A percentile compares a stretch with the other conserved stretches of the same genome.
Conservation (phyloP, 2,329 filamentous ascomycete species). For the Arthrobotrys entomopaga region DNA sequence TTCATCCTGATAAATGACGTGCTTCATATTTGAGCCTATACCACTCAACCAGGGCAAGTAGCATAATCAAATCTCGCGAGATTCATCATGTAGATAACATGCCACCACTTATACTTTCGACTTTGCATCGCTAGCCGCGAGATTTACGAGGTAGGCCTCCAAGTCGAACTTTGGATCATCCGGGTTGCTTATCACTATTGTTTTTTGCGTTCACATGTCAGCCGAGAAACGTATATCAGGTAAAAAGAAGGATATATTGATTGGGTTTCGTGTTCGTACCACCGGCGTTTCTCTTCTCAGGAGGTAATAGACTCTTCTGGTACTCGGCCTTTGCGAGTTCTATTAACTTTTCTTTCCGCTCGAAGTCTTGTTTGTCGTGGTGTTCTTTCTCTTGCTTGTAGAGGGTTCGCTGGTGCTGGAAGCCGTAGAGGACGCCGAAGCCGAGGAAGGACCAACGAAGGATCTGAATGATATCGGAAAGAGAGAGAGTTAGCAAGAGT, state of each 20-base stretch:
- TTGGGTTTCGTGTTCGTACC: constrained; percentile 39
- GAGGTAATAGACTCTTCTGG: constrained; percentile 76
- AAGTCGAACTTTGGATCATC: constrained; percentile 92
- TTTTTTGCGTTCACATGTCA: too few relatives aligned
- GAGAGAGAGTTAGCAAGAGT: not conserved
- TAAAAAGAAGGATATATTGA: too few relatives aligned
- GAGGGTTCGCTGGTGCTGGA: constrained; percentile 89
- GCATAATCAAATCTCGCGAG: not conserved
- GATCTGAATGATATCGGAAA: constrained; percentile 75
- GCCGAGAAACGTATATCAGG: too few relatives aligned
- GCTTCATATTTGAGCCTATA: not conserved
- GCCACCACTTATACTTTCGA: constrained; percentile 41
- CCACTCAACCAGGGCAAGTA: not conserved
- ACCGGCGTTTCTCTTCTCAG: constrained; percentile 61
- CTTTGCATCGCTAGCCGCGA: constrained; percentile 64
- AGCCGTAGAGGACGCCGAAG: constrained; percentile 91
- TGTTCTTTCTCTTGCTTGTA: constrained; percentile 75
- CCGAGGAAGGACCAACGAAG: constrained; percentile 95
- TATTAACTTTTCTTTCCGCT: constrained; percentile 92
- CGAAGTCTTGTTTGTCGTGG: constrained; percentile 81
- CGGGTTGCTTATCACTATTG: constrained; percentile 76
- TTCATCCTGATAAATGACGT: constrained; percentile 7
- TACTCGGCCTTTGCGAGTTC: constrained; percentile 91
- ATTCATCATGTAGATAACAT: not conserved
- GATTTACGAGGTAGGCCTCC: constrained; percentile 79